phyloP scores from a whole-genome alignment of 768 basidiomycete genomes.

The Thelephora ganbajun region DNA sequence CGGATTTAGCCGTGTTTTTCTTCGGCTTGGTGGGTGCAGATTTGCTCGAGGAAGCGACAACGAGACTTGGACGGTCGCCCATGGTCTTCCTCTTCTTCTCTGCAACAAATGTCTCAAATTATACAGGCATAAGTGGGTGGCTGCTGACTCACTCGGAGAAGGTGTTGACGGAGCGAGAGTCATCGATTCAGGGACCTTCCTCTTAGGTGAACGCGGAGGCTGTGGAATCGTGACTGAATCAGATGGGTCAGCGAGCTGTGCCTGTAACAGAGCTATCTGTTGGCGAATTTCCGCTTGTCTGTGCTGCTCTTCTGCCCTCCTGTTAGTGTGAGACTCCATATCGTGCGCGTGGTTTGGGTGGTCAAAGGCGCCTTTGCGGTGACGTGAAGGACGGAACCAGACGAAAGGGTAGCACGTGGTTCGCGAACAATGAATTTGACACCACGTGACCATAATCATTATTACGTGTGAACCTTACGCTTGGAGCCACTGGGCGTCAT shows the following conservation, averaged over 20 bases:
- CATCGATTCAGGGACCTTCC: conserved; percentile 26
- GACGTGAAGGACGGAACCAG: neutral
- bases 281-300: conserved; percentile 35
- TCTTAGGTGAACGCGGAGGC: conserved; percentile 26
- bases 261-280: conserved; percentile 43
- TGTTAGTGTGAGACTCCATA: conserved; percentile 45
- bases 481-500: too few relatives aligned
- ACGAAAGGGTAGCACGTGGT: neutral
- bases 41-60: neutral
- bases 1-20: neutral
- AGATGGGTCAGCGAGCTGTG: conserved; percentile 30
- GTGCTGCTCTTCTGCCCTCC: conserved; percentile 22
- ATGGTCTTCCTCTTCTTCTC: conserved; percentile 28
- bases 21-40: neutral
- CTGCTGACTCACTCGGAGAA: conserved; percentile 43
- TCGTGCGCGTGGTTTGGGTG: neutral
- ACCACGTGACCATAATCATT: neutral
- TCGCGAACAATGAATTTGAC: neutral
- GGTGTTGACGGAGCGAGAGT: conserved; percentile 45
- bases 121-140: neutral
- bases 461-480: neutral
- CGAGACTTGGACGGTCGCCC: neutral
- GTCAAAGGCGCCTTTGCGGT: neutral
- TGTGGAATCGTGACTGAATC: neutral
- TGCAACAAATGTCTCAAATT: conserved; percentile 4